Evolutionary conservation across 1,284 basidiomycete species (phyloP).

Genomic region (Cryptococcus sp.): DNA sequence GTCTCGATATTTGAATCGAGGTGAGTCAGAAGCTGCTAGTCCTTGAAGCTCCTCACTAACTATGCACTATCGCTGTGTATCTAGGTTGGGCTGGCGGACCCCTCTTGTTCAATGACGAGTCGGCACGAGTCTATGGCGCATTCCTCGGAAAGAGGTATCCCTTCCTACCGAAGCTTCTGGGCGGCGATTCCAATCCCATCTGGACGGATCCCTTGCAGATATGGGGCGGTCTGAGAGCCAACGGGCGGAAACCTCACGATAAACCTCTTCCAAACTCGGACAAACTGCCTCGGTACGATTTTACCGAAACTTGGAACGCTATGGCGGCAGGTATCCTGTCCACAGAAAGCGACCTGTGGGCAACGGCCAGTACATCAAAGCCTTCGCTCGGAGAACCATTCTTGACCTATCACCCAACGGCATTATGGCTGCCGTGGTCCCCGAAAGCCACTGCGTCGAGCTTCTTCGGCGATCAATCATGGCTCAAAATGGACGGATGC

Average conservation of each 20-base stretch:
- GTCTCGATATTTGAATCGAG: conserved; percentile 5
- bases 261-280: background rate
- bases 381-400: conserved; percentile 4
- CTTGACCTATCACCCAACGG: conserved; percentile 17
- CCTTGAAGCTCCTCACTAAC: background rate
- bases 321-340: background rate
- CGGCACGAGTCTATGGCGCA: conserved; percentile 3
- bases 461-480: conserved; percentile 7
- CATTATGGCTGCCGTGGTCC: conserved; percentile 7
- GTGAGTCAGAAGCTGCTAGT: background rate
- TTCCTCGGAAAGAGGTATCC: conserved; percentile 10
- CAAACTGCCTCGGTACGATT: conserved; percentile 2
- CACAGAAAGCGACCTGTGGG: background rate
- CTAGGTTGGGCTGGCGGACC: conserved; percentile 5
- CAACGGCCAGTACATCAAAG: background rate
- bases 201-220: conserved; percentile 2
- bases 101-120: conserved; percentile 1
- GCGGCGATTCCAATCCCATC: conserved; percentile 7
- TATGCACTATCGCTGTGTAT: background rate
- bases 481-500: conserved; percentile 14
- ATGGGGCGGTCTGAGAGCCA: background rate
- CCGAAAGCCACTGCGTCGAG: conserved; percentile 5
- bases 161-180: conserved; percentile 7
- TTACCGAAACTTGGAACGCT: background rate
- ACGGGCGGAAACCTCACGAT: background rate